Conservation (phyloP, 208 protist species). For the Leishmania amazonensis region DNA sequence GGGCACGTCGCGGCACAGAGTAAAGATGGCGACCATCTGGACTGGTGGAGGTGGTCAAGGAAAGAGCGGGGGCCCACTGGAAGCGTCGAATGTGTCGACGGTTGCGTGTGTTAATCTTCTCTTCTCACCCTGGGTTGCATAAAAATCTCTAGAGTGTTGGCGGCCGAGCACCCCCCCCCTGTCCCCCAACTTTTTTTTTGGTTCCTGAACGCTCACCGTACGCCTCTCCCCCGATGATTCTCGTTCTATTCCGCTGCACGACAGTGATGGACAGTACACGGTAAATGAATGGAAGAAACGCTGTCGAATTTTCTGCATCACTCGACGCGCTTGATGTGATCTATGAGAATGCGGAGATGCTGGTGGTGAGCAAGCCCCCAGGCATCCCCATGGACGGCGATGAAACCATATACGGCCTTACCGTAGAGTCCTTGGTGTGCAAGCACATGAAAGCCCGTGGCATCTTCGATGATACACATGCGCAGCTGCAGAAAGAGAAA, state of each 20-base stretch:
- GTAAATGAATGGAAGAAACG: neutral
- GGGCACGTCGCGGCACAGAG: neutral
- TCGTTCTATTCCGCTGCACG: too few species aligned
- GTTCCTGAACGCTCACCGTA: neutral
- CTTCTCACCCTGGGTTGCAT: neutral
- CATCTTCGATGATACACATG: slow-evolving; percentile 39
- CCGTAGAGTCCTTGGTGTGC: slow-evolving; percentile 63
- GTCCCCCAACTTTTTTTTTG: neutral
- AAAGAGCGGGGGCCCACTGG: neutral
- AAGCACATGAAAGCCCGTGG: slow-evolving; percentile 37
- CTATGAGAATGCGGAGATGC: slow-evolving; percentile 70
- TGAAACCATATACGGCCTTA: slow-evolving; percentile 16
- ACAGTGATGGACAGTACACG: neutral
- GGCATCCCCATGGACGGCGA: slow-evolving; percentile 88
- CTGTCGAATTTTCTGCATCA: neutral
- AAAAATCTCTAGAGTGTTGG: neutral
- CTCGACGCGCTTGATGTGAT: slow-evolving; percentile 29
- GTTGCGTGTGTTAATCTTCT: neutral
- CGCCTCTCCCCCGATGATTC: neutral
- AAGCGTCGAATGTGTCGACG: neutral
- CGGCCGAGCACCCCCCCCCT: neutral
- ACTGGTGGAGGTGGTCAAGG: neutral
- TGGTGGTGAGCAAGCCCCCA: slow-evolving; percentile 89
- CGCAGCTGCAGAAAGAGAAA: slow-evolving; percentile 25
- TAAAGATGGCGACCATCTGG: neutral